Evolutionary conservation across 345 rosid genomes (phyloP), one percentile per base, ranked within the genome.

Genomic region (Ceriops zippeliana): DNA sequence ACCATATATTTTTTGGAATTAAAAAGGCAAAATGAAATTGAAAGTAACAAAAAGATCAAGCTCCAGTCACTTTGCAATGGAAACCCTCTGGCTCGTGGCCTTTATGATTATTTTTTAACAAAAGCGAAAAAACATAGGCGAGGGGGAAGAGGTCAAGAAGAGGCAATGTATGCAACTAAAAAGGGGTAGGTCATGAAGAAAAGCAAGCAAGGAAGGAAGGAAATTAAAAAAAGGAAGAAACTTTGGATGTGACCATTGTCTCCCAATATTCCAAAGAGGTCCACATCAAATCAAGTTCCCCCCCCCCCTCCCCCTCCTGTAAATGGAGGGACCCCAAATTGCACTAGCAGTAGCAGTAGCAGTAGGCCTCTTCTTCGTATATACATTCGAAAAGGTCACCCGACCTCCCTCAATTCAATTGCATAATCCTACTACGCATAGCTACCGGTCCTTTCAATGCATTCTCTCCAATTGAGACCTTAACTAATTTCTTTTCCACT

Each of bases 211-310:
- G 52, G 52, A 54, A 51, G 58, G 52, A 57, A 51, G 57, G 49
- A 38, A 56, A 73, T 37, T 65, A 61, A 37, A 11, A 46, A n/a
- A 52, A n/a, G 57, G 68, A 69, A 65, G 82, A 79, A 79, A 75
- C 79, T 77, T 61, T 68, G 67, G 85, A 84, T 81, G 81, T 68
- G 87, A 77, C 77, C 21, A 0, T 60, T 82, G 85, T 84, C 87
- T 62, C 83, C 84, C 71, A 75, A 73, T 84, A 82, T 84, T 79
- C 84, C 64, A 82, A 82, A 78, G 52, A 56, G 21, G 82, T 77
- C 85, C 16, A 34, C 22, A 68, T 82, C 80, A 72, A 59, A 76
- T 76, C 64, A 70, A 70, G 46, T 69, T 63, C 60, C 64, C 64
- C 73, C 24, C 72, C 64, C 70, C 68, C 34, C 72, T 60, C 60